These are phyloP conservation scores for Nigrograna mackinnonii DNA, from an alignment of 2,329 filamentous ascomycete species.

Conservation along the genomic window DNA sequence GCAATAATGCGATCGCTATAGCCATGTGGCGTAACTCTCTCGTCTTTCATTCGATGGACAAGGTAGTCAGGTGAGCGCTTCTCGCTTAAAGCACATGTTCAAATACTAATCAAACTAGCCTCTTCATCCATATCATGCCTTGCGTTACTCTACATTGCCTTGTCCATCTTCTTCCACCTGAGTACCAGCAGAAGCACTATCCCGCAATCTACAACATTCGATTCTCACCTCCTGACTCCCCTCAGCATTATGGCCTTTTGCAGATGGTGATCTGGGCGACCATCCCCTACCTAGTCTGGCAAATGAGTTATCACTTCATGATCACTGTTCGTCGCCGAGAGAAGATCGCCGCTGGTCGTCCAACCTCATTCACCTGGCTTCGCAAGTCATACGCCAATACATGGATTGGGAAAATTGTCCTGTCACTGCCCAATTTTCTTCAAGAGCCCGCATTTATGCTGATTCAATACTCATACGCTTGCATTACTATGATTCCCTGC, in stretches of 20 bases:
- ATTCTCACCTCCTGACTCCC: slow-evolving; percentile 66
- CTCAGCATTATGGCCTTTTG: slow-evolving; percentile 75
- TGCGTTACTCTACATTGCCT: slow-evolving; percentile 91
- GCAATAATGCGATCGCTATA: slow-evolving; percentile 96
- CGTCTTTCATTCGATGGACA: slow-evolving; percentile 98
- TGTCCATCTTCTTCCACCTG: slow-evolving; percentile 75
- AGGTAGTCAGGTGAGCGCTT: slow-evolving; percentile 74
- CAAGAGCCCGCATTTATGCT: slow-evolving; percentile 94
- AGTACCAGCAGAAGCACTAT: slow-evolving; percentile 70
- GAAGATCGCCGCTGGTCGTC: slow-evolving; percentile 92
- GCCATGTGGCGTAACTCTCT: slow-evolving; percentile 99
- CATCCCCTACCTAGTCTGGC: slow-evolving; percentile 90
- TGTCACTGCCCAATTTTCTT: slow-evolving; percentile 72
- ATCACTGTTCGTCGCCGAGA: slow-evolving; percentile 94
- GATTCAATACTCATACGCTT: slow-evolving; percentile 90
- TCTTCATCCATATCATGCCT: slow-evolving; percentile 99
- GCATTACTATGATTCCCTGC: slow-evolving; percentile 91
- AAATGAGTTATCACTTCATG: slow-evolving; percentile 88
- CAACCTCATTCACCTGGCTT: slow-evolving; percentile 97
- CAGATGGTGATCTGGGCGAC: slow-evolving; percentile 96
- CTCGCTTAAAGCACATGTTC: not conserved
- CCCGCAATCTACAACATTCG: slow-evolving; percentile 87
- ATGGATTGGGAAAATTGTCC: slow-evolving; percentile 84
- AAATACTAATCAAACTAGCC: slow-evolving; percentile 46
- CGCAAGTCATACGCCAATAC: slow-evolving; percentile 87